Base-by-base conservation (phyloP, 2,329 filamentous ascomycete species). In the Beauveria medogensis region DNA sequence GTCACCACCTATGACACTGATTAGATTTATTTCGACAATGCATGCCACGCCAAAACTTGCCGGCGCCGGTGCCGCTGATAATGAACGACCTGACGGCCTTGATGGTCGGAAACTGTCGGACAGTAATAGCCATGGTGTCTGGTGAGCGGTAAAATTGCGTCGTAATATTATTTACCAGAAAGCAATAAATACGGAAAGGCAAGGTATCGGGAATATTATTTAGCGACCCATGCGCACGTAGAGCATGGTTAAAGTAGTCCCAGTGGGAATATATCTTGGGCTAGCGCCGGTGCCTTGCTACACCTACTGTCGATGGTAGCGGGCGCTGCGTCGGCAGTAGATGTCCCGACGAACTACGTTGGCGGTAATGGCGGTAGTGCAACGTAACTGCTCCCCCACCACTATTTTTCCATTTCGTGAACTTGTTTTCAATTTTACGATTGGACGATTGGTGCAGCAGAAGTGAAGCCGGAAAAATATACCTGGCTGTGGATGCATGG, bases 11-110 rank as follows among this genome's bases (percentile, higher is more conserved):
- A 9, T 24, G 16, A 75, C 75, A 60, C 77, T 76, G 16, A 37
- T 53, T 28, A 58, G 53, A 20, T 46, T 37, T 2, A n/a, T 9
- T n/a, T 22, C 3, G n/a, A 40, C n/a, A 20, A 6, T 24, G 18
- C 7, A 22, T 12, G 22, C 1, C 6, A 20, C 5, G 5, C 22
- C 34, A 3, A 5, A 47, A 47, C 48, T 16, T 54, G 71, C 68
- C 69, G 53, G 71, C 74, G 41, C 70, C 71, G 58, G 72, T 69
- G 55, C 71, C 72, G 26, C 63, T 80, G 60, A 90, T 88, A 62
- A 92, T 80, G 69, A 83, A 92, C 41, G 89, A 90, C 68, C 86
- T 80, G 63, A 93, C 77, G 70, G 85, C 82, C 75, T 90, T 90
- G 78, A 93, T 91, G 60, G 81, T 88, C 52, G 89, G 89, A 67